phyloP scores from a whole-genome alignment of 2,329 filamentous ascomycete genomes.

The Pochonia chlamydosporia region DNA sequence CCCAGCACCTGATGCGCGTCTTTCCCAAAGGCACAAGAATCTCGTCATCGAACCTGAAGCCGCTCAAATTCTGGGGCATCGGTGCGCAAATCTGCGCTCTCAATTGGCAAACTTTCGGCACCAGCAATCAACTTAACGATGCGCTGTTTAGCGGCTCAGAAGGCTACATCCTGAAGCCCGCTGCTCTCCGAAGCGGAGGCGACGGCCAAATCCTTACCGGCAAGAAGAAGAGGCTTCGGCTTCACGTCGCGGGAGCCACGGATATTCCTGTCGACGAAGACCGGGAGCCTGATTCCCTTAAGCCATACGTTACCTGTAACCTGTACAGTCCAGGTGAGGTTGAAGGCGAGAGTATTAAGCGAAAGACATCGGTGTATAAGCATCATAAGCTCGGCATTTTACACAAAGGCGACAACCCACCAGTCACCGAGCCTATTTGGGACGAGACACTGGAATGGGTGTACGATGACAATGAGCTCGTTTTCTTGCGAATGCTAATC shows the following conservation, averaged over 20 bases:
- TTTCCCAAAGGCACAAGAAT: conserved; percentile 66
- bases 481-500: conserved; percentile 58
- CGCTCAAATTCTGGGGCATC: conserved; percentile 59
- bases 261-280: conserved; percentile 51
- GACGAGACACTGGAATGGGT: conserved; percentile 63
- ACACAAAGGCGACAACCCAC: conserved; percentile 52
- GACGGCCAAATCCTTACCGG: conserved; percentile 40
- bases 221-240: conserved; percentile 42
- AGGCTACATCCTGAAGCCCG: conserved; percentile 61
- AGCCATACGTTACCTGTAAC: conserved; percentile 60
- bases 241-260: conserved; percentile 58
- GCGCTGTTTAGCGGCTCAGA: conserved; percentile 60
- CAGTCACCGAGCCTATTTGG: conserved; percentile 57
- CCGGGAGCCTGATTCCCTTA: conserved; percentile 46
- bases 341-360: conserved; percentile 45
- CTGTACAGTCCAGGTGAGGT: conserved; percentile 53
- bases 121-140: conserved; percentile 62
- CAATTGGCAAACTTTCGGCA: conserved; percentile 65
- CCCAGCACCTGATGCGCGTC: conserved; percentile 63
- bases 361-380: conserved; percentile 56
- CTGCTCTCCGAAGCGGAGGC: conserved; percentile 50
- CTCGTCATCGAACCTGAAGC: conserved; percentile 57
- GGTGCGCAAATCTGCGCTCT: conserved; percentile 65
- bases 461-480: conserved; percentile 60
- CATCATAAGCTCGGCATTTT: conserved; percentile 52